Evolutionary conservation across 192 early-diverging fungal species (phyloP).

Genomic region (Coemansia sp.): DNA sequence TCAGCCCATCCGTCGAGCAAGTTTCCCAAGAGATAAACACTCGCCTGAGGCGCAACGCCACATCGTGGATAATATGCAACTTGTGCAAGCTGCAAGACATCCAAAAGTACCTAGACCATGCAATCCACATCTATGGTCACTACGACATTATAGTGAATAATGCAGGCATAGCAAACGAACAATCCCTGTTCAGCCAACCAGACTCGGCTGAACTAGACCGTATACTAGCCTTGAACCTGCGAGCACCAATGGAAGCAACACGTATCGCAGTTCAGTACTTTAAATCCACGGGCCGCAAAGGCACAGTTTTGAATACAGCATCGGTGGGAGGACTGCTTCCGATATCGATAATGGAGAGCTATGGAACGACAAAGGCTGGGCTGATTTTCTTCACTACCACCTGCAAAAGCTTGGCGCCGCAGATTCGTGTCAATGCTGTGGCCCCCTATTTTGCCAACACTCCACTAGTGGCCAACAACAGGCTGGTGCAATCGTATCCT

Average conservation of each 20-base stretch:
- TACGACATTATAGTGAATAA: conserved; percentile 64
- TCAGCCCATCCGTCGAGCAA: conserved; percentile 12
- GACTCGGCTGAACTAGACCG: conserved; percentile 57
- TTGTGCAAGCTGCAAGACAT: conserved; percentile 34
- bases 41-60: not conserved
- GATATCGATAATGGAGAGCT: conserved; percentile 62
- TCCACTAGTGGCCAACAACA: conserved; percentile 49
- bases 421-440: conserved; percentile 63
- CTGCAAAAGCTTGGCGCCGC: conserved; percentile 44
- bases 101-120: conserved; percentile 42
- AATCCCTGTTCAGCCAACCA: conserved; percentile 51
- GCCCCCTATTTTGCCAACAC: conserved; percentile 62
- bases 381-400: conserved; percentile 61
- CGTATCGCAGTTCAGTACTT: conserved; percentile 67
- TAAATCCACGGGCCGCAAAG: conserved; percentile 43
- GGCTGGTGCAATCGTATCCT: conserved; percentile 27
- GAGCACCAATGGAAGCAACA: conserved; percentile 72
- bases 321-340: conserved; percentile 67
- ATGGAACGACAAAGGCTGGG: conserved; percentile 75
- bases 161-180: conserved; percentile 58
- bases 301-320: conserved; percentile 72
- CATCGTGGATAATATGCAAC: conserved; percentile 44
- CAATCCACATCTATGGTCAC: conserved; percentile 55
- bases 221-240: conserved; percentile 68
- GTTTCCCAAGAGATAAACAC: conserved; percentile 22